These are phyloP conservation scores for Cytospora chrysosperma DNA, from an alignment of 2,329 filamentous ascomycete genomes.

Conservation along the genomic window DNA sequence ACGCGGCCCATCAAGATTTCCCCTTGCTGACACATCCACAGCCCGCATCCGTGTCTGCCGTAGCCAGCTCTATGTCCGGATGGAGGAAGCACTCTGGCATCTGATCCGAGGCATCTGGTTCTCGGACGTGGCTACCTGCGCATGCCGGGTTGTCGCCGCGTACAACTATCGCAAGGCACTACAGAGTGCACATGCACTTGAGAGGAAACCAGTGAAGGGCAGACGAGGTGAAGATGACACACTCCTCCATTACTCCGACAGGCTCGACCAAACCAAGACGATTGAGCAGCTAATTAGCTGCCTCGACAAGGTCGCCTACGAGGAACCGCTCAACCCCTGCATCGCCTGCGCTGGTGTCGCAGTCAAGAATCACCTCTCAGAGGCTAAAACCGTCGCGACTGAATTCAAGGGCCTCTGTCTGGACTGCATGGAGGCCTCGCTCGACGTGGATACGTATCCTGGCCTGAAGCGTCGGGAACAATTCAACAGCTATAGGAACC, in stretches of 20 bases:
- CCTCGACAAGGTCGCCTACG: not conserved
- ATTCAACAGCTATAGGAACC: too few species aligned
- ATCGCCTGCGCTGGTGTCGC: not conserved
- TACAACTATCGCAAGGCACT: conserved; percentile 8
- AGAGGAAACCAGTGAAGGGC: not conserved
- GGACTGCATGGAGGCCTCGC: not conserved
- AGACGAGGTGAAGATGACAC: too few species aligned
- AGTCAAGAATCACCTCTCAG: not conserved
- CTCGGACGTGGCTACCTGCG: not conserved
- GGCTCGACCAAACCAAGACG: not conserved
- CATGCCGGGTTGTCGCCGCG: not conserved
- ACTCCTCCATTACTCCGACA: not conserved
- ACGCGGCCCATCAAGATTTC: rapidly evolving
- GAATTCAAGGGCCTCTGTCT: not conserved
- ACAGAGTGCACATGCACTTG: not conserved
- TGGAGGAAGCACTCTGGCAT: not conserved
- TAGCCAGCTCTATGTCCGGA: not conserved
- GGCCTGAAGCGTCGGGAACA: too few species aligned
- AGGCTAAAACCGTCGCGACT: not conserved
- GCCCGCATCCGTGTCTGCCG: not conserved
- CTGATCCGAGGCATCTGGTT: not conserved
- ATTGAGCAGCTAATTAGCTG: not conserved
- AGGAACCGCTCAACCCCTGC: not conserved
- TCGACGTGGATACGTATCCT: not conserved
- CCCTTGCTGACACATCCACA: not conserved